Conservation (phyloP, 176 grass and related monocot species). For the Otatea glauca region DNA sequence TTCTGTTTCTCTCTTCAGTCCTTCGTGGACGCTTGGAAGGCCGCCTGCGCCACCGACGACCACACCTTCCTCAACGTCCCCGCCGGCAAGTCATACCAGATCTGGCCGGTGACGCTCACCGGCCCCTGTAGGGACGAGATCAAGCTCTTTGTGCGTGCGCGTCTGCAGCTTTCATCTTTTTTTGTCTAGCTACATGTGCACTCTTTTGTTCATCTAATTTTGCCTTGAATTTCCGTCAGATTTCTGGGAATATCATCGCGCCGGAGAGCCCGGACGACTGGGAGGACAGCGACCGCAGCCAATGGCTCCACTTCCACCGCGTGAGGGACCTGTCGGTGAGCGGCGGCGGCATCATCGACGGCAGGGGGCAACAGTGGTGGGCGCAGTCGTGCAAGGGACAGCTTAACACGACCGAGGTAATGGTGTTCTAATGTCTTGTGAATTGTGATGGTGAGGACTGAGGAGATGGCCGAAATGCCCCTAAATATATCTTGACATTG, state of each 20-base stretch:
- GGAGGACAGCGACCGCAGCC: not conserved
- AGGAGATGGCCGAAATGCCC: too few relatives aligned
- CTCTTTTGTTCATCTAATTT: slow-evolving; percentile 19
- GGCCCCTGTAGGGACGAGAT: slow-evolving; percentile 59
- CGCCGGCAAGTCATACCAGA: slow-evolving; percentile 56
- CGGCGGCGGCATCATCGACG: slow-evolving; percentile 72
- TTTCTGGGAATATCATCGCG: slow-evolving; percentile 55
- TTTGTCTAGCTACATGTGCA: not conserved
- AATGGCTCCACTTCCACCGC: slow-evolving; percentile 60
- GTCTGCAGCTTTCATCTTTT: not conserved
- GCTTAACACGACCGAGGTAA: slow-evolving; percentile 33
- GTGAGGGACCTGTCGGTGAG: slow-evolving; percentile 46
- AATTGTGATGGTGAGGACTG: too few relatives aligned
- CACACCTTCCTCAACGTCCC: slow-evolving; percentile 53
- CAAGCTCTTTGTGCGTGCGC: slow-evolving; percentile 49
- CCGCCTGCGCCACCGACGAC: slow-evolving; percentile 45
- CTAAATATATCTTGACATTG: not conserved
- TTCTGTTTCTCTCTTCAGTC: slow-evolving; percentile 43
- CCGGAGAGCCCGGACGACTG: slow-evolving; percentile 59
- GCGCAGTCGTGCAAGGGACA: slow-evolving; percentile 39
- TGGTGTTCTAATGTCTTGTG: not conserved
- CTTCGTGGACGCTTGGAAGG: slow-evolving; percentile 57
- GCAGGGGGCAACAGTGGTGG: slow-evolving; percentile 73
- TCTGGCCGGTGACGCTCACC: slow-evolving; percentile 56
- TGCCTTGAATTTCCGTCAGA: slow-evolving; percentile 13